Conservation (phyloP, 305 asterid species). For the Euphrasia arctica region DNA sequence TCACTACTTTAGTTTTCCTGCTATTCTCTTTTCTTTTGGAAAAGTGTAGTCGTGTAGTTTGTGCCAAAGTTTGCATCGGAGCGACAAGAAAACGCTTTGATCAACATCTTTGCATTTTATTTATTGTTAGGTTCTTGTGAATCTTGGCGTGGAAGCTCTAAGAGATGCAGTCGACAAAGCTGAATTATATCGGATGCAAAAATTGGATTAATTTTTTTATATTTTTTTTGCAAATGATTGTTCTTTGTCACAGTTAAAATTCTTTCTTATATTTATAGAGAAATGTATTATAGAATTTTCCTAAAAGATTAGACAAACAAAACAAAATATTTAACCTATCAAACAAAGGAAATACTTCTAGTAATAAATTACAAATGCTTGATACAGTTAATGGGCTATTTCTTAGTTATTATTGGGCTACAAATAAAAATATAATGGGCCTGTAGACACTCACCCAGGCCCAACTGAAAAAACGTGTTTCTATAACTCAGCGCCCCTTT, state of each 20-base stretch:
- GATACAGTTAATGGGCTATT: background rate
- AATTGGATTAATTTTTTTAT: conserved; percentile 4
- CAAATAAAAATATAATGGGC: background rate
- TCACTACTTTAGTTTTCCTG: background rate
- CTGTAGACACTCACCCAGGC: background rate
- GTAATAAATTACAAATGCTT: too few relatives aligned
- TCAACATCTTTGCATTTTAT: conserved; percentile 7
- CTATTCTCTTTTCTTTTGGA: conserved; percentile 12
- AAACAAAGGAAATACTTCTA: too few relatives aligned
- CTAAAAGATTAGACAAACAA: too few relatives aligned
- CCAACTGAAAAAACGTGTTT: background rate
- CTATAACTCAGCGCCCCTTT: background rate
- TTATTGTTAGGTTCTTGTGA: conserved; percentile 46
- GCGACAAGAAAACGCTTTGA: background rate
- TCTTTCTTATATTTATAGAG: too few relatives aligned
- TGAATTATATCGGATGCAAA: conserved; percentile 32
- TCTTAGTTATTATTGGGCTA: background rate
- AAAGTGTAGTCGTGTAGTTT: background rate
- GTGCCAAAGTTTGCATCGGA: background rate
- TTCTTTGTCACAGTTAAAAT: too few relatives aligned
- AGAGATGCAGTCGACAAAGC: conserved; percentile 46
- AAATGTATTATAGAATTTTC: too few relatives aligned
- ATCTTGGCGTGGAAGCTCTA: conserved; percentile 50
- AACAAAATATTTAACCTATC: too few relatives aligned
- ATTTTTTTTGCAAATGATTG: too few relatives aligned